Evolutionary conservation across 441 rosid genomes (phyloP).

Genomic region (Eruca vesicaria): DNA sequence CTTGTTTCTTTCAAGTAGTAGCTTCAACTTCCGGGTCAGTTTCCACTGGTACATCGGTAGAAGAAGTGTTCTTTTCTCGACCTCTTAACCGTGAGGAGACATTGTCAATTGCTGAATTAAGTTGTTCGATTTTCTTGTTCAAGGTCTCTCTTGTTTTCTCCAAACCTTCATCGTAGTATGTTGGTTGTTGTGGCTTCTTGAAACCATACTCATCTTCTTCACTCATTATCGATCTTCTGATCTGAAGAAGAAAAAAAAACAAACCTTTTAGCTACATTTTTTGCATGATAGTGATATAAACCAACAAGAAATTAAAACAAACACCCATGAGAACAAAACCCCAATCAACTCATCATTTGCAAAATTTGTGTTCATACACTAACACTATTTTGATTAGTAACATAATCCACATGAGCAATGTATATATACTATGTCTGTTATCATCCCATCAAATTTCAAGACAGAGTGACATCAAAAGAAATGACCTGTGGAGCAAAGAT

Average conservation of each 20-base stretch:
- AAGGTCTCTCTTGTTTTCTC: slow-evolving; percentile 87
- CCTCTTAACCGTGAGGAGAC: slow-evolving; percentile 86
- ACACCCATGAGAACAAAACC: background rate
- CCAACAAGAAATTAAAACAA: background rate
- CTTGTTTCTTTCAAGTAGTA: slow-evolving; percentile 37
- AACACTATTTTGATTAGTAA: background rate
- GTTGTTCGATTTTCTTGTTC: slow-evolving; percentile 82
- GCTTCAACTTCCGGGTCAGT: slow-evolving; percentile 77
- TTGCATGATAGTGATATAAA: background rate
- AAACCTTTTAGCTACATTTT: background rate
- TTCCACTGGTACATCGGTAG: slow-evolving; percentile 42
- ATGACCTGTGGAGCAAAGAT: slow-evolving; percentile 89
- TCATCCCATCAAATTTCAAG: background rate
- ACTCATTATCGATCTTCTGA: slow-evolving; percentile 66
- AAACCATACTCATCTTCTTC: slow-evolving; percentile 91
- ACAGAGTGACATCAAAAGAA: background rate
- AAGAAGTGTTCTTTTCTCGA: slow-evolving; percentile 40
- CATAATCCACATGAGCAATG: background rate
- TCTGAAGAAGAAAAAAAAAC: slow-evolving; percentile 36
- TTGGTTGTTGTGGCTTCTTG: slow-evolving; percentile 42
- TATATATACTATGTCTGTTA: background rate
- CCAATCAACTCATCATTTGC: background rate
- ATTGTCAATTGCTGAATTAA: slow-evolving; percentile 86
- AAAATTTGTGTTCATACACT: background rate
- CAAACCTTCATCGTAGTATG: slow-evolving; percentile 70